These are phyloP conservation scores for Trichocladium antarcticum DNA, from an alignment of 495 filamentous ascomycete genomes.

Conservation along the genomic window DNA sequence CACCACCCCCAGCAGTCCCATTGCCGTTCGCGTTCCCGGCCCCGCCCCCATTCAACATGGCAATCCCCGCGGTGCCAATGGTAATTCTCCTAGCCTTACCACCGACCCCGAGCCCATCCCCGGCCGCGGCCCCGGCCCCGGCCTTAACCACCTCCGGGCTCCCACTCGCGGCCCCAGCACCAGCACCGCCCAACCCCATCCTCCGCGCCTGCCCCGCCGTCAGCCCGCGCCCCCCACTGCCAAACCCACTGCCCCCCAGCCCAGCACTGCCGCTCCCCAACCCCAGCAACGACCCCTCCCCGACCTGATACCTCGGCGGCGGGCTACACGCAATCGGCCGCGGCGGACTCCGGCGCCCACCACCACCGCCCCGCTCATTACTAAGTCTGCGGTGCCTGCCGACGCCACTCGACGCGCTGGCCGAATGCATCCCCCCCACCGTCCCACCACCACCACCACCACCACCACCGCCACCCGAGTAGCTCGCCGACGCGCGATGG, in stretches of 20 bases:
- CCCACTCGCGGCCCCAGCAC: background rate
- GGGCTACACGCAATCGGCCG: slow-evolving; percentile 33
- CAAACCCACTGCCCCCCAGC: background rate
- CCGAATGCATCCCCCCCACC: too few species aligned
- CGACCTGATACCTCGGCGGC: slow-evolving; percentile 10
- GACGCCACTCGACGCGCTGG: slow-evolving; percentile 37
- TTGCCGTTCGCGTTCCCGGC: background rate
- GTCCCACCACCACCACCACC: too few species aligned
- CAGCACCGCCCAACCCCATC: slow-evolving; percentile 31
- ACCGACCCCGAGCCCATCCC: background rate
- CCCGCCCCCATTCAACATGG: background rate
- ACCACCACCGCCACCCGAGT: slow-evolving; percentile 18
- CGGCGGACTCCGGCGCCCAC: slow-evolving; percentile 34
- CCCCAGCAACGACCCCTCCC: slow-evolving; percentile 4
- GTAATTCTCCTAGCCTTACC: slow-evolving; percentile 28
- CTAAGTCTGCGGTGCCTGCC: slow-evolving; percentile 33
- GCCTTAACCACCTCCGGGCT: background rate
- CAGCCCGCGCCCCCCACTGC: slow-evolving; percentile 14
- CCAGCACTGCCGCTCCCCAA: too few species aligned
- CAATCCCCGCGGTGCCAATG: slow-evolving; percentile 15
- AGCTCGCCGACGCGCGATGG: slow-evolving; percentile 24
- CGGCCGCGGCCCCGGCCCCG: background rate
- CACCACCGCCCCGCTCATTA: slow-evolving; percentile 24
- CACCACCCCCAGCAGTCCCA: background rate
- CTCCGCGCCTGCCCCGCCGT: slow-evolving; percentile 36